Evolutionary conservation across 2,329 filamentous ascomycete species (phyloP), one percentile per base, ranked within the genome.

Genomic region (Colletotrichum gigasporum): DNA sequence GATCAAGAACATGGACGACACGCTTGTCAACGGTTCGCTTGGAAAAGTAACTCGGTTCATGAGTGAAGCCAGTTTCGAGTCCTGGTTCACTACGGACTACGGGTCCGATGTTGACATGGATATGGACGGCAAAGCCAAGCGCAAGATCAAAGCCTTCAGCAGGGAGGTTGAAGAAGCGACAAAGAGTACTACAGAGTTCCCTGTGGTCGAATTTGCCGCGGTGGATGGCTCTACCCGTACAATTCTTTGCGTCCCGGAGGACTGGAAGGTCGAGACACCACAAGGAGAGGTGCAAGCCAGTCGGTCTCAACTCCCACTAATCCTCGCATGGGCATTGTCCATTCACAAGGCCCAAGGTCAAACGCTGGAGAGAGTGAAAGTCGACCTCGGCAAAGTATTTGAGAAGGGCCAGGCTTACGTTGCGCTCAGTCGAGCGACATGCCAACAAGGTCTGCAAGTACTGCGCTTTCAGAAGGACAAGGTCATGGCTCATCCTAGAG

Each of bases 261-360:
- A 91, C 34, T 99, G 96, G 96, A 99, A 97, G 76, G 92, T 97
- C 24, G 96, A 99, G 74, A 85, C 97, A n/a, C 96, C 96, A 2
- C 97, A 92, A 59, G 96, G 96, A 47, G 94, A 98, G 75, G 85
- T 98, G 1, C 94, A 97, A 76, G 96, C 96, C 2, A 92, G 93
- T 65, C 91, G 96, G 37, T 86, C 85, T 45, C 92, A 95, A 71
- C 78, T 95, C 2, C 96, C 96, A 0, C 84, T 99, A 52, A 98
- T 99, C 67, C 84, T 99, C 28, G 96, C 96, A 0, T 99, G 96
- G 96, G 96, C 96, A 2, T 80, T 99, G 18, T 97, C 94, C 1
- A 99, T 99, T 64, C 96, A 99, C 82, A 99, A 99, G 79, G 96
- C 96, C 1, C 95, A 98, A 75, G 95, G 95, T 2, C 95, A 98